Evolutionary conservation across 108 stramenopile genomes (phyloP).

Genomic region (Nitzschia putrida): DNA sequence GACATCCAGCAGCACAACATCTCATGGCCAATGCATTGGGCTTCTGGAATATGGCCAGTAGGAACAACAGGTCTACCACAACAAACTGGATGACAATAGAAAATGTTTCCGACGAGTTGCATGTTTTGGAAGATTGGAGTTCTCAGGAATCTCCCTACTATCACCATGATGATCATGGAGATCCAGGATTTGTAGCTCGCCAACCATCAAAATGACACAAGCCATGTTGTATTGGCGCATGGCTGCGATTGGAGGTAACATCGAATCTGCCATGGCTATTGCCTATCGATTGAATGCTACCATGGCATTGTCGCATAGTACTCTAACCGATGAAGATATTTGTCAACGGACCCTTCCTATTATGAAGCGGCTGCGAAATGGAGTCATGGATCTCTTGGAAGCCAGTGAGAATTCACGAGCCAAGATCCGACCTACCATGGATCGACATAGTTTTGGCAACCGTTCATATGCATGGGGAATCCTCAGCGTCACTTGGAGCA

Average conservation of each 20-base stretch:
- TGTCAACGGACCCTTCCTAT: constrained; percentile 78
- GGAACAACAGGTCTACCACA: neutral
- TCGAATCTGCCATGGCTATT: constrained; percentile 79
- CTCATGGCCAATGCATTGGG: constrained; percentile 65
- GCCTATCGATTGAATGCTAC: constrained; percentile 39
- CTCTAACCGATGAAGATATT: neutral
- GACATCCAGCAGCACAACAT: constrained; percentile 78
- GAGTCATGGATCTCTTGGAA: constrained; percentile 76
- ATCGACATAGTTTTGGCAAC: constrained; percentile 71
- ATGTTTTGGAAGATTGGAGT: constrained; percentile 56
- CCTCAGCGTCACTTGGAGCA: constrained; percentile 58
- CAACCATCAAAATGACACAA: constrained; percentile 51
- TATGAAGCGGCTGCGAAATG: constrained; percentile 79
- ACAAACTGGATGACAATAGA: neutral
- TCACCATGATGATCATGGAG: neutral
- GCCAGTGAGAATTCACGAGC: constrained; percentile 52
- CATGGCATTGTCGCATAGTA: neutral
- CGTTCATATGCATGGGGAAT: constrained; percentile 81
- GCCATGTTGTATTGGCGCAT: constrained; percentile 76
- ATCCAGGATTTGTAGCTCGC: neutral
- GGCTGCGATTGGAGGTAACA: constrained; percentile 67
- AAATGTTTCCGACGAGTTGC: constrained; percentile 11
- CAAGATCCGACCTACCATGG: constrained; percentile 70
- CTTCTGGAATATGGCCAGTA: constrained; percentile 75
- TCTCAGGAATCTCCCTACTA: constrained; percentile 17